Evolutionary conservation across 306 rosid genomes (phyloP).

Genomic region (Elaeagnus macrophylla): DNA sequence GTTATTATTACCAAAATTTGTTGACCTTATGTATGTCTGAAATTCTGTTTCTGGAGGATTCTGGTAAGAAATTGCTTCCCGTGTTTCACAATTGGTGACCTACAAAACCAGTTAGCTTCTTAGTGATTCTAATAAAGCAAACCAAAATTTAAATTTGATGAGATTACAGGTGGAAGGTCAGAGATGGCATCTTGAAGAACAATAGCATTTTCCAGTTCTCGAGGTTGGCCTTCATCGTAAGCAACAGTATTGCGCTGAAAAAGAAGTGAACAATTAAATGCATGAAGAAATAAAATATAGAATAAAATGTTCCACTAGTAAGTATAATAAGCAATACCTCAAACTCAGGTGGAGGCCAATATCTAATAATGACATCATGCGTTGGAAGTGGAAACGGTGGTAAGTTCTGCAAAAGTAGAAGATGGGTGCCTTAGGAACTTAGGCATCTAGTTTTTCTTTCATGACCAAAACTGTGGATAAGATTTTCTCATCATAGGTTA

Average conservation of each 20-base stretch:
- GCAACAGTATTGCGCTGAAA: slow-evolving; percentile 84
- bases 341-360: slow-evolving; percentile 76
- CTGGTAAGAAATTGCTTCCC: slow-evolving; percentile 49
- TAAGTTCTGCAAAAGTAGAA: slow-evolving; percentile 41
- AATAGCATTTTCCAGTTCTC: slow-evolving; percentile 52
- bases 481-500: no score
- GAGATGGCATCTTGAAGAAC: slow-evolving; percentile 87
- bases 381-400: slow-evolving; percentile 92
- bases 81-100: slow-evolving; percentile 48
- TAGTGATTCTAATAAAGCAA: slow-evolving; percentile 10
- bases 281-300: slow-evolving; percentile 4
- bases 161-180: slow-evolving; percentile 73
- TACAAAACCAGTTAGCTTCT: slow-evolving; percentile 26
- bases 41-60: slow-evolving; percentile 83
- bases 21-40: slow-evolving; percentile 75
- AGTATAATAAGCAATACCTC: slow-evolving; percentile 43
- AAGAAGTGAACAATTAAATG: slow-evolving; percentile 18
- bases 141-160: slow-evolving; percentile 15
- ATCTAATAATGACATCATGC: slow-evolving; percentile 74
- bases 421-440: background rate
- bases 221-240: slow-evolving; percentile 75
- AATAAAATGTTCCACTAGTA: background rate
- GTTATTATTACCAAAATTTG: slow-evolving; percentile 52
- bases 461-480: no score
- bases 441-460: background rate